Conservation (phyloP, 2,329 filamentous ascomycete species). For the Neonectria faginata region DNA sequence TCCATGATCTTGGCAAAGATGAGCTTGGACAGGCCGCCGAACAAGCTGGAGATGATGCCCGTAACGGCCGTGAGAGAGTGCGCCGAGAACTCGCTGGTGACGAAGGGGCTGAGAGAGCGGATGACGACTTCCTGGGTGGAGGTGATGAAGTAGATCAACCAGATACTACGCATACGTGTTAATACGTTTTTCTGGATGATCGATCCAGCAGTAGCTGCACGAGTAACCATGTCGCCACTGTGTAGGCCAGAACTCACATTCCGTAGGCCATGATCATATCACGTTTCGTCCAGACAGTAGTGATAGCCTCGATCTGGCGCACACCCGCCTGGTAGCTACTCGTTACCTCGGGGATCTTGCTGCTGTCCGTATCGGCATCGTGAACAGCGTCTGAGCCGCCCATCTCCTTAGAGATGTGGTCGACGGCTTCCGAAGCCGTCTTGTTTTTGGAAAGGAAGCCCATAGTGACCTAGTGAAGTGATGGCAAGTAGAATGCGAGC, state of each 20-base stretch:
- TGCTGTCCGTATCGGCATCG: slow-evolving; percentile 51
- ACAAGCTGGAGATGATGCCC: slow-evolving; percentile 61
- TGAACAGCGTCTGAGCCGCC: slow-evolving; percentile 26
- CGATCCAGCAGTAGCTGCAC: not conserved
- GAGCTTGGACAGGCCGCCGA: slow-evolving; percentile 68
- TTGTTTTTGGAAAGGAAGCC: slow-evolving; percentile 25
- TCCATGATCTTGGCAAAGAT: slow-evolving; percentile 72
- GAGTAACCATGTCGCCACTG: no score
- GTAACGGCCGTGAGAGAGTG: slow-evolving; percentile 64
- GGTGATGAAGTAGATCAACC: slow-evolving; percentile 59
- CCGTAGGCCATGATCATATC: slow-evolving; percentile 58
- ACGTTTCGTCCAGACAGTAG: slow-evolving; percentile 54
- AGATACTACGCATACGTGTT: slow-evolving; percentile 46
- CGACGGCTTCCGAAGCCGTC: slow-evolving; percentile 7
- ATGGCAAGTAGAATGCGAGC: not conserved
- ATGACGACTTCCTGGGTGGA: slow-evolving; percentile 56
- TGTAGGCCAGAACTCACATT: slow-evolving; percentile 50
- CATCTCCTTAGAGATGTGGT: slow-evolving; percentile 25
- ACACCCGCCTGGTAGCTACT: slow-evolving; percentile 56
- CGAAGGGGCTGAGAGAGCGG: slow-evolving; percentile 52
- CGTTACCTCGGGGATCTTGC: slow-evolving; percentile 43
- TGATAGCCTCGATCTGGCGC: slow-evolving; percentile 60
- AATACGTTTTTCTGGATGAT: no score
- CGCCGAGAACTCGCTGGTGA: slow-evolving; percentile 57
- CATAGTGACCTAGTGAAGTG: slow-evolving; percentile 6